phyloP scores from a whole-genome alignment of 2,329 filamentous ascomycete genomes.

The Mycosphaerelloides madeirae region DNA sequence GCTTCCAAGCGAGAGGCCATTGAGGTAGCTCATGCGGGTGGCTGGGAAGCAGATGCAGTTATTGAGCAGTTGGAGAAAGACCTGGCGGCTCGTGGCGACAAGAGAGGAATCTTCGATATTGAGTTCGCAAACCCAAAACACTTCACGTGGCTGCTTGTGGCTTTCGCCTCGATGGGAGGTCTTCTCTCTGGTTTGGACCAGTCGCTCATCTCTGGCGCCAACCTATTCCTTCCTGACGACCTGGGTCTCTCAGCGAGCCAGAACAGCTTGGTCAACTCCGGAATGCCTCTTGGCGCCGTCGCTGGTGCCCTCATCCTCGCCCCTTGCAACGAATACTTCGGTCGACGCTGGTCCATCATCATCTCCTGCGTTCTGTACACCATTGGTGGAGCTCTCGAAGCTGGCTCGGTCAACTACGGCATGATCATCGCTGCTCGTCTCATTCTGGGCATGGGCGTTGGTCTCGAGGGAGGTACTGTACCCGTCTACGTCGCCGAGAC shows the following conservation, averaged over 20 bases:
- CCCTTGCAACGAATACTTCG: constrained; percentile 63
- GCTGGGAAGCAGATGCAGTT: constrained; percentile 44
- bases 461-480: constrained; percentile 69
- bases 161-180: constrained; percentile 71
- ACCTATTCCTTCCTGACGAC: constrained; percentile 59
- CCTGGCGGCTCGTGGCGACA: constrained; percentile 33
- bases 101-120: constrained; percentile 48
- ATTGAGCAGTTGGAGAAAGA: constrained; percentile 40
- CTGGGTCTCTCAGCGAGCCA: constrained; percentile 52
- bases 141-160: constrained; percentile 65
- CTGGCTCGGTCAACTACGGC: constrained; percentile 62
- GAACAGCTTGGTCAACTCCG: constrained; percentile 63
- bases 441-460: constrained; percentile 65
- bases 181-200: constrained; percentile 69
- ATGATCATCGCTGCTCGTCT: constrained; percentile 68
- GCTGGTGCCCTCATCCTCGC: constrained; percentile 64
- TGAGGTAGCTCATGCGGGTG: constrained; percentile 28
- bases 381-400: constrained; percentile 62
- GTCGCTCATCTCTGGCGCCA: constrained; percentile 66
- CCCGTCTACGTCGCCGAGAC: constrained; percentile 71
- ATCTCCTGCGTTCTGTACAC: constrained; percentile 67
- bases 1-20: constrained; percentile 28
- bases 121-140: constrained; percentile 57
- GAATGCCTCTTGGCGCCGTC: constrained; percentile 68
- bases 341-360: constrained; percentile 64